Evolutionary conservation across 1,139 yeast genomes (phyloP).

Genomic region (Scheffersomyces segobiensis): DNA sequence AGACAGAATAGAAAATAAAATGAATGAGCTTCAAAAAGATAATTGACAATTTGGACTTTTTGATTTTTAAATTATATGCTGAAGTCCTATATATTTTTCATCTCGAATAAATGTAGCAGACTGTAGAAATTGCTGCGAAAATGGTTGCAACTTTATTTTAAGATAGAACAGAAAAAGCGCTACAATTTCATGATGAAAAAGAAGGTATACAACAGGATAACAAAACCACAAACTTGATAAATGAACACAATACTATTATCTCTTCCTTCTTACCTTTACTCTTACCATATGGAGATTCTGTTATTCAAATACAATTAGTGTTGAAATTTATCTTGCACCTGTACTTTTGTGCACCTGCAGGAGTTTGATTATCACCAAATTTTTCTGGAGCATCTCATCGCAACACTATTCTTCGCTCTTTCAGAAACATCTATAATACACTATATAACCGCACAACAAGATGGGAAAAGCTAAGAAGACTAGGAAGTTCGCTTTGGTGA

Average conservation of each 20-base stretch:
- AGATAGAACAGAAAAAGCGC: not conserved
- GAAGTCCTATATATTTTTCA: no score
- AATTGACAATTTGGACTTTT: no score
- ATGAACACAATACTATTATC: no score
- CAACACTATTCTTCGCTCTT: not conserved
- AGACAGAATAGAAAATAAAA: no score
- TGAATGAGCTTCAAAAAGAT: no score
- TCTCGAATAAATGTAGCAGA: not conserved
- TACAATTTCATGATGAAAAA: no score
- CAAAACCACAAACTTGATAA: not conserved
- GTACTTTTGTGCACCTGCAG: not conserved
- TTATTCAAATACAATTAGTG: no score
- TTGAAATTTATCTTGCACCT: not conserved
- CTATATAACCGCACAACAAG: not conserved
- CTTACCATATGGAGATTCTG: no score
- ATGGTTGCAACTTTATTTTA: not conserved
- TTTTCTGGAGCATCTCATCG: not conserved
- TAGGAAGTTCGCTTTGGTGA: slow-evolving; percentile 91
- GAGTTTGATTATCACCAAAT: not conserved
- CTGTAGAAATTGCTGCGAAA: not conserved
- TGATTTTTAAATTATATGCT: no score
- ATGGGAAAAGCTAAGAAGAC: slow-evolving; percentile 99
- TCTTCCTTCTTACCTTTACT: no score
- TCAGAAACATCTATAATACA: not conserved
- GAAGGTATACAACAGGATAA: not conserved